Conservation (phyloP, 176 grass and related monocot genomes). For the Phoenix roebelenii region DNA sequence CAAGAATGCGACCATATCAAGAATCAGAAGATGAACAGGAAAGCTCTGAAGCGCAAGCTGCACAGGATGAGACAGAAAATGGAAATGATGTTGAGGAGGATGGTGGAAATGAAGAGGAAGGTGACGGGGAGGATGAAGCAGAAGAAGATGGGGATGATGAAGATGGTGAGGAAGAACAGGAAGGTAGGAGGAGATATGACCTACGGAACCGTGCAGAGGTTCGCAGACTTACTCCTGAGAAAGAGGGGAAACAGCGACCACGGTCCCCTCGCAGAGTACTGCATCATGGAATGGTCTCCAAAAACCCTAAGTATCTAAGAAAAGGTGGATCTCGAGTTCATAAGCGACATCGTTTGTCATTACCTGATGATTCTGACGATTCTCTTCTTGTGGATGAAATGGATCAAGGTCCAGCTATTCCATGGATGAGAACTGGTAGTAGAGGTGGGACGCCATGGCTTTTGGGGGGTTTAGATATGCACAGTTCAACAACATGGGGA, state of each 20-base stretch:
- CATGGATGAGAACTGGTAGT: constrained; percentile 67
- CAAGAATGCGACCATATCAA: constrained; percentile 49
- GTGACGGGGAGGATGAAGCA: constrained; percentile 77
- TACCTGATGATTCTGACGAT: constrained; percentile 97
- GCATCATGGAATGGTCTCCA: constrained; percentile 68
- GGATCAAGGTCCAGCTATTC: constrained; percentile 63
- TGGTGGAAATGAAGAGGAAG: constrained; percentile 59
- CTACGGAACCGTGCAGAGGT: constrained; percentile 77
- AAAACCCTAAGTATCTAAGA: constrained; percentile 74
- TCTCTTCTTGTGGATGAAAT: constrained; percentile 97
- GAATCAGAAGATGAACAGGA: constrained; percentile 79
- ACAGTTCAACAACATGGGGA: constrained; percentile 72
- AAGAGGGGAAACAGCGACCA: constrained; percentile 70
- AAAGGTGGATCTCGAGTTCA: constrained; percentile 86
- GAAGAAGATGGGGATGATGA: constrained; percentile 95
- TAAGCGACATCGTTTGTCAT: constrained; percentile 54
- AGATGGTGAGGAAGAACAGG: constrained; percentile 87
- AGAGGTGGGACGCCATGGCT: constrained; percentile 63
- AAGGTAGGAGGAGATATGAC: constrained; percentile 91
- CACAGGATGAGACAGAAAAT: constrained; percentile 60
- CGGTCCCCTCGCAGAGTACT: constrained; percentile 80
- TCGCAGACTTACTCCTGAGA: constrained; percentile 51
- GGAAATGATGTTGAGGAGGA: constrained; percentile 87
- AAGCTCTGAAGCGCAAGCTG: constrained; percentile 60
- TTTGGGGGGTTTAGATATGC: constrained; percentile 86